Conservation (phyloP, 2,329 filamentous ascomycete species). For the Cercospora sp. region DNA sequence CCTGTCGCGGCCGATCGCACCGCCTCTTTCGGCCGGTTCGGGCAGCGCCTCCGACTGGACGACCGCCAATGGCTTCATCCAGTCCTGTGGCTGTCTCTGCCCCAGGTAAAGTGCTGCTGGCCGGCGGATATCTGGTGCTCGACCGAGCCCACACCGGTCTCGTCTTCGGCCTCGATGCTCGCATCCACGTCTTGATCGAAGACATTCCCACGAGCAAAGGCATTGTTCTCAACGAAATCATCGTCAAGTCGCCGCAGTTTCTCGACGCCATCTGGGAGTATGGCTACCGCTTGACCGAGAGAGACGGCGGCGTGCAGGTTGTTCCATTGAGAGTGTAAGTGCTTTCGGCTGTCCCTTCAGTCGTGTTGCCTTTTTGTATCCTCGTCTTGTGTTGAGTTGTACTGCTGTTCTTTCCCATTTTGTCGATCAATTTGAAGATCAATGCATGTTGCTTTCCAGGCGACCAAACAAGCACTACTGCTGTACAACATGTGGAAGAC, state of each 20-base stretch:
- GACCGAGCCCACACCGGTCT: conserved; percentile 80
- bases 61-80: conserved; percentile 21
- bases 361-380: neutral
- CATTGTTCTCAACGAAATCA: conserved; percentile 66
- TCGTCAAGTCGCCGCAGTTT: conserved; percentile 92
- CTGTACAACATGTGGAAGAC: neutral
- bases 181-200: conserved; percentile 62
- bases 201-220: conserved; percentile 60
- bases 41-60: conserved; percentile 21
- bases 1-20: conserved; percentile 9
- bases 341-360: neutral
- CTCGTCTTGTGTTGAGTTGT: neutral
- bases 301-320: conserved; percentile 76
- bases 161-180: conserved; percentile 64
- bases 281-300: conserved; percentile 67
- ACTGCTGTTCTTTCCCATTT: conserved; percentile 2
- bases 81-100: conserved; percentile 65
- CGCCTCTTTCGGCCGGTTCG: conserved; percentile 21
- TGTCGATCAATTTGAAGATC: conserved; percentile 1
- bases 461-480: neutral
- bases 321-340: conserved; percentile 78
- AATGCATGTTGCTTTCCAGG: conserved; percentile 5
- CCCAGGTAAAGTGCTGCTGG: conserved; percentile 92
- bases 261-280: conserved; percentile 84
- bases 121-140: conserved; percentile 91